Conservation (phyloP, 371 early-diverging fungal genomes). For the Coemansia sp. region DNA sequence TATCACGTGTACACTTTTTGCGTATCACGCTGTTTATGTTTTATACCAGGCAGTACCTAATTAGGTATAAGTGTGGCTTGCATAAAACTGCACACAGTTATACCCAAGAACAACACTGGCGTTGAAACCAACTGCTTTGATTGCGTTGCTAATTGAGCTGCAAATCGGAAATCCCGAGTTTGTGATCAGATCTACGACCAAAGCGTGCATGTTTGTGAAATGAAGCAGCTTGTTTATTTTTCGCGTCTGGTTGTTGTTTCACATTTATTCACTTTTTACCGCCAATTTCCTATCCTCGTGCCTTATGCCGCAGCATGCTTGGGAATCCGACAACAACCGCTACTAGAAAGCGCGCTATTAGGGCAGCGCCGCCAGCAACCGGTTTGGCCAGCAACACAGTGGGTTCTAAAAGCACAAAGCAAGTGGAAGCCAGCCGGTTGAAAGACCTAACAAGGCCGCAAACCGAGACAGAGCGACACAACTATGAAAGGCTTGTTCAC, state of each 20-base stretch:
- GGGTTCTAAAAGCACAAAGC: neutral
- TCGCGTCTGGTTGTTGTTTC: neutral
- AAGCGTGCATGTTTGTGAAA: neutral
- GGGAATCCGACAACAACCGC: slow-evolving; percentile 26
- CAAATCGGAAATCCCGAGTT: no score
- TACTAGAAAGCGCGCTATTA: slow-evolving; percentile 13
- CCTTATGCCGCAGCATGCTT: slow-evolving; percentile 24
- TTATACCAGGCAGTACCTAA: no score
- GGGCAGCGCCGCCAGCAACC: slow-evolving; percentile 4
- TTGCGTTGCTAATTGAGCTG: no score
- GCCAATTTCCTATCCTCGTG: no score
- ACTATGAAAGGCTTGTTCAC: slow-evolving; percentile 38
- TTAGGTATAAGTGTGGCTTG: no score
- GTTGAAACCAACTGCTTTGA: no score
- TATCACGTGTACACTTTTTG: no score
- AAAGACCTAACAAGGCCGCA: slow-evolving; percentile 24
- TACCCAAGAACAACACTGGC: no score
- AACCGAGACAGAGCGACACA: slow-evolving; percentile 24
- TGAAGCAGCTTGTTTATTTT: slow-evolving; percentile 4
- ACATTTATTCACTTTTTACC: neutral
- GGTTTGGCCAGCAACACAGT: neutral
- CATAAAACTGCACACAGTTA: no score
- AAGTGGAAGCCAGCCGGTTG: neutral
- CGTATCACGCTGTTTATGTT: no score
- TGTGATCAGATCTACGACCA: no score